Conservation (phyloP, 768 basidiomycete genomes). For the Gelatoporia subvermispora region DNA sequence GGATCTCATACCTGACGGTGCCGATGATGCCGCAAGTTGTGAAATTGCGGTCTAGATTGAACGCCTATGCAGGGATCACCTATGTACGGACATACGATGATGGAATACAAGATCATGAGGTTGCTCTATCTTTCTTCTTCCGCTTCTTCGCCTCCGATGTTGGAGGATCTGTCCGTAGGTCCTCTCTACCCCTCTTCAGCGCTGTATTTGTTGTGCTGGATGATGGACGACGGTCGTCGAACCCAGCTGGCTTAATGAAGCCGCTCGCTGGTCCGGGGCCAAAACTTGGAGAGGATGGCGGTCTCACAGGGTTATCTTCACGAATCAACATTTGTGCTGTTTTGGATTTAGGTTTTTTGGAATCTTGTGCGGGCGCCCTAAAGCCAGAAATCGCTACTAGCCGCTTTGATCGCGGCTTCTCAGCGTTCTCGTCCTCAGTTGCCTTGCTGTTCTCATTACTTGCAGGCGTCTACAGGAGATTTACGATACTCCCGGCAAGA, state of each 20-base stretch:
- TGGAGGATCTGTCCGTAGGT: conserved; percentile 1
- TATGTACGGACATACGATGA: too few relatives aligned
- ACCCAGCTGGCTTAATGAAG: conserved; percentile 55
- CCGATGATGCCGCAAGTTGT: too few relatives aligned
- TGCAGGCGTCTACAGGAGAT: not conserved
- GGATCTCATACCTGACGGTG: too few relatives aligned
- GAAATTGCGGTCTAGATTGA: too few relatives aligned
- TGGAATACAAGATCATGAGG: not conserved
- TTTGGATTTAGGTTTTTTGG: conserved; percentile 14
- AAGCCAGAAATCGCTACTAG: conserved; percentile 23
- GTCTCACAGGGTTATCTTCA: conserved; percentile 11
- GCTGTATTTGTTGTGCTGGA: not conserved
- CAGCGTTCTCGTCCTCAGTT: conserved; percentile 2
- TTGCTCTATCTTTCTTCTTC: conserved; percentile 14
- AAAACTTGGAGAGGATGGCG: conserved; percentile 4
- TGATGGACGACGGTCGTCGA: conserved; percentile 39
- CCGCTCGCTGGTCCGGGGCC: not conserved
- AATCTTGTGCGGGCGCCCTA: conserved; percentile 13
- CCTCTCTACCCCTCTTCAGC: conserved; percentile 11
- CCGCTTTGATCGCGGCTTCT: conserved; percentile 6
- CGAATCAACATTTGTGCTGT: conserved; percentile 22
- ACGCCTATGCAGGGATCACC: too few relatives aligned
- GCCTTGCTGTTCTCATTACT: not conserved
- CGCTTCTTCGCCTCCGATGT: conserved; percentile 12
- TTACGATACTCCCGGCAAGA: not conserved